Evolutionary conservation across 1,284 basidiomycete species (phyloP).

Genomic region (Bondarzewia mesenterica): DNA sequence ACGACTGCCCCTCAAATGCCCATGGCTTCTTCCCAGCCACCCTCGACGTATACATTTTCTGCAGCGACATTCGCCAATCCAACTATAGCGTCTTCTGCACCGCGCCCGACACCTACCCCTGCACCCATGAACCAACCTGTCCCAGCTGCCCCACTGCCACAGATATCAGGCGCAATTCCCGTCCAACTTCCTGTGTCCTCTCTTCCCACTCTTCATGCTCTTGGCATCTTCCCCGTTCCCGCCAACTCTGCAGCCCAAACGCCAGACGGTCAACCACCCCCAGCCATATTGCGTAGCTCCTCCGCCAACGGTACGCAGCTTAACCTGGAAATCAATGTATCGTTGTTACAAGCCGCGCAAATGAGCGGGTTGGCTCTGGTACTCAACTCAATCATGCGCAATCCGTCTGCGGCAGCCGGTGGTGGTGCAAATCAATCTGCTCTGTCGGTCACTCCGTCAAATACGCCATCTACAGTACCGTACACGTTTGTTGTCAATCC

Average conservation of each 20-base stretch:
- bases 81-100: conserved; percentile 8
- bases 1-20: conserved; percentile 3
- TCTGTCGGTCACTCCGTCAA: neutral
- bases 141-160: conserved; percentile 25
- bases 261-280: conserved; percentile 46
- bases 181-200: conserved; percentile 66
- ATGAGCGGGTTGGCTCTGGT: conserved; percentile 66
- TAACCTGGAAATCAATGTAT: conserved; percentile 69
- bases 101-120: conserved; percentile 16
- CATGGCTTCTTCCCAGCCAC: too few relatives aligned
- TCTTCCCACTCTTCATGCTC: conserved; percentile 54
- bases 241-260: conserved; percentile 38
- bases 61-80: neutral
- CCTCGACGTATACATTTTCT: conserved; percentile 6
- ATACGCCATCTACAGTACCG: neutral
- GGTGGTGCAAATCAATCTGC: neutral
- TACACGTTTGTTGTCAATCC: neutral
- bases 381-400: conserved; percentile 50
- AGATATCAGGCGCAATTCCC: conserved; percentile 48
- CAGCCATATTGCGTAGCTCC: conserved; percentile 61
- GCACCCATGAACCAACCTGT: conserved; percentile 12
- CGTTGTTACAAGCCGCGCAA: conserved; percentile 56
- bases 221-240: conserved; percentile 69
- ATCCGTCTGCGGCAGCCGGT: neutral
- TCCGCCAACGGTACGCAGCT: conserved; percentile 62